A percentile compares a stretch with the other conserved stretches of the same genome.
These are phyloP conservation scores for Lablab purpureus DNA, from an alignment of 306 rosid species.

Conservation along the genomic window DNA sequence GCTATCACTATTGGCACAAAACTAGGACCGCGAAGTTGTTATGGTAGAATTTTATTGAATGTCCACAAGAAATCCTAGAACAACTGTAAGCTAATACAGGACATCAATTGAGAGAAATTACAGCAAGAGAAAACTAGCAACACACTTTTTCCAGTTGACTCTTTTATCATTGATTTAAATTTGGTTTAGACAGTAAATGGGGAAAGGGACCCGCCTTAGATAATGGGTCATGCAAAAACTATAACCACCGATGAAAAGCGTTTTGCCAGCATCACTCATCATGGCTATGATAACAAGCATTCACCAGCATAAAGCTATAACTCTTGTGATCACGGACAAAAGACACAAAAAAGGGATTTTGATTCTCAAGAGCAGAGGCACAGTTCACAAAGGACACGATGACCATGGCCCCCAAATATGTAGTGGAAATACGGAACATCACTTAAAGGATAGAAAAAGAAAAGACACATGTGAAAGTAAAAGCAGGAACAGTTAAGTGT, in stretches of 20 bases:
- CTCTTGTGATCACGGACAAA: constrained; percentile 37
- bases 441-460: not conserved
- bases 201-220: not conserved
- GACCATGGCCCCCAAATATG: constrained; percentile 43
- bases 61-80: constrained; percentile 7
- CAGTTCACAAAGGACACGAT: constrained; percentile 20
- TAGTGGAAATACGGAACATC: not conserved
- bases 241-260: not conserved
- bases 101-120: not conserved
- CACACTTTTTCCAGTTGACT: not conserved
- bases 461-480: constrained; percentile 30
- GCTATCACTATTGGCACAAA: constrained; percentile 5
- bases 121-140: not conserved
- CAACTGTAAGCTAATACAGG: constrained; percentile 35
- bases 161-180: not conserved
- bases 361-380: constrained; percentile 13
- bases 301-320: constrained; percentile 37
- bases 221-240: not conserved
- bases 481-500: constrained; percentile 32
- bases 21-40: constrained; percentile 39
- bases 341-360: constrained; percentile 36
- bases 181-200: not conserved
- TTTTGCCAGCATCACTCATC: not conserved
- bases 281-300: not conserved
- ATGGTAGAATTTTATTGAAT: constrained; percentile 12